Base-by-base conservation (phyloP, 495 filamentous ascomycete species). In the Xylaria acuta region DNA sequence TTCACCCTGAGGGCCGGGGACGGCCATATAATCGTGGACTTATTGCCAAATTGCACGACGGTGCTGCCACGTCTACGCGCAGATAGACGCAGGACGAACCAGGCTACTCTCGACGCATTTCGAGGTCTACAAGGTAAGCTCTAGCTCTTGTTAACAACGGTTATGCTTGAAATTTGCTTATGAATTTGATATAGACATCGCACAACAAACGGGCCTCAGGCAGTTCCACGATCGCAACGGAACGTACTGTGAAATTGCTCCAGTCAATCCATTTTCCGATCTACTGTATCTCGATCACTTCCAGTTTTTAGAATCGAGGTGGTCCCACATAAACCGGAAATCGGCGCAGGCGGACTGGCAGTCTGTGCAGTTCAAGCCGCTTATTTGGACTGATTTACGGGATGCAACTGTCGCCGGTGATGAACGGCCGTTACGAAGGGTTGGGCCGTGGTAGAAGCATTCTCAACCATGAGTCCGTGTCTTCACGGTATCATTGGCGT, bases 201-300 rank as follows among this genome's bases (percentile, higher is more conserved):
- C 38, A 47, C 18, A 25, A 38, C 2, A n/a, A 25, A 45, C 22
- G 14, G 41, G 27, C 32, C n/a, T 62, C 3, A 12, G 25, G 18
- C 40, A 49, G 12, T 70, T 70, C 32, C 43, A 51, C 3, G n/a
- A 70, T 51, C 54, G 54, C 18, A 40, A 5, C 7, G 56, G 67
- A 20, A 25, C 14, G 1, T 70, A 62, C 30, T 69, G 53, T 32
- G 49, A 45, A 12, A n/a, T 69, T 51, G 4, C 20, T 11, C 5
- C 22, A 20, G 5, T n/a, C n/a, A n/a, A n/a, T n/a, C n/a, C n/a
- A n/a, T n/a, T n/a, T n/a, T n/a, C n/a, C n/a, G n/a, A n/a, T n/a
- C n/a, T 2, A 32, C 18, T 6, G 3, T 53, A 1, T 25, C 22
- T 25, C 49, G 0, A 27, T 27, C 3, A 34, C 1, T 34, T 45